Evolutionary conservation across 306 rosid genomes (phyloP), one percentile per base, ranked within the genome.

Genomic region (Dalbergia cochinchinensis): DNA sequence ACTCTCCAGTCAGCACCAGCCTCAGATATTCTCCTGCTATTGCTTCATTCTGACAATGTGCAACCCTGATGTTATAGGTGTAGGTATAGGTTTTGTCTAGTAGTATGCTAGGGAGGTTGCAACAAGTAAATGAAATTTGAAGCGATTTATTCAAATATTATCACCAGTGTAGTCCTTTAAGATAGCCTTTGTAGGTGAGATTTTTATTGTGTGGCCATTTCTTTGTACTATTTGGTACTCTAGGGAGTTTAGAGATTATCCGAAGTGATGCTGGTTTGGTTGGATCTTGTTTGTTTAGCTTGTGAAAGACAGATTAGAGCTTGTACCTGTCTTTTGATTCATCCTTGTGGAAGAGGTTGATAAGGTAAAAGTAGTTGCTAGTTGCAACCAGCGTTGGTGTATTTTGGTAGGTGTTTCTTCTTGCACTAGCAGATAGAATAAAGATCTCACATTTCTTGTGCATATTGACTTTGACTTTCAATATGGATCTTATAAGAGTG

Each of bases 71-170:
- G 3, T 26, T 26, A 3, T 82, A 88, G 88, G 85, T 85, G 86
- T 89, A 90, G 97, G 81, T 84, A 87, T 89, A 91, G 95, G 69
- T 81, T 87, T 78, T 74, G 92, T 86, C 31, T 26, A 85, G 84
- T 87, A 78, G 86, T 83, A 81, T 78, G 83, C 50, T 90, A 86
- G 89, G 96, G 84, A 71, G 82, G 87, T 81, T 86, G 86, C 84
- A 70, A 80, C 85, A 82, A 83, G 76, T 73, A 67, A 71, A 58
- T 85, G 80, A 77, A 77, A 85, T 77, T 66, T 85, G 78, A 72
- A 82, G 84, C 68, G 62, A 64, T 82, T 35, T 73, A 45, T 39
- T 53, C 73, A 69, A 11, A 73, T 61, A 62, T 55, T 80, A 31
- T 81, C 71, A 58, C 77, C 48, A 44, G 11, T 65, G 41, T 68